Evolutionary conservation across 1,284 basidiomycete genomes (phyloP).

Genomic region (Ganoderma boninense): DNA sequence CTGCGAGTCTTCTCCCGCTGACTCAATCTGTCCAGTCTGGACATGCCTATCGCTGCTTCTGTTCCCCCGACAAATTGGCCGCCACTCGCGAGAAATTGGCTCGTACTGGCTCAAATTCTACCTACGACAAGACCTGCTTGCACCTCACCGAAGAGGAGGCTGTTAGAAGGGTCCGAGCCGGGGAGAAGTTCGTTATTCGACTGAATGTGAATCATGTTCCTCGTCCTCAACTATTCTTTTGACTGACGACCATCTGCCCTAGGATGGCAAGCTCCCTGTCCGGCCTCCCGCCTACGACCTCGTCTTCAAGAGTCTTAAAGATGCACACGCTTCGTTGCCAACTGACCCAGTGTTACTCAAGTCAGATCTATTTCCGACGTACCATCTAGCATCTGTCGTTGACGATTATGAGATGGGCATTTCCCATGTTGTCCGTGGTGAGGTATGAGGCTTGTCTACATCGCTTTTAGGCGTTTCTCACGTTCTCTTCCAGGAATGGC

Average conservation of each 20-base stretch:
- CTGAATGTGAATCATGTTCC: slow-evolving; percentile 71
- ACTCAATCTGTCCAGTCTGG: slow-evolving; percentile 62
- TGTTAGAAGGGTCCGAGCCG: slow-evolving; percentile 73
- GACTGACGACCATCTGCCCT: slow-evolving; percentile 29
- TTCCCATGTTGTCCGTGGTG: slow-evolving; percentile 94
- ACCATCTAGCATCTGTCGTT: slow-evolving; percentile 95
- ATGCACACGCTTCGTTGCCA: slow-evolving; percentile 77
- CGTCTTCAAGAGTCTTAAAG: slow-evolving; percentile 79
- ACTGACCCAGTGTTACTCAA: slow-evolving; percentile 96
- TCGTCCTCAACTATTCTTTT: background rate
- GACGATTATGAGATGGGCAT: slow-evolving; percentile 98
- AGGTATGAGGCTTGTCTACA: slow-evolving; percentile 55
- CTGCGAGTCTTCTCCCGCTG: background rate
- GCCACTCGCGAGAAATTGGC: slow-evolving; percentile 75
- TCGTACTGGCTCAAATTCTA: slow-evolving; percentile 74
- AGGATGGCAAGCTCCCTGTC: slow-evolving; percentile 64
- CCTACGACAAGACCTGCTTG: slow-evolving; percentile 89
- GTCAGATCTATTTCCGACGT: slow-evolving; percentile 93
- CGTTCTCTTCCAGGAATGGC: slow-evolving; percentile 83
- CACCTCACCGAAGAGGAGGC: slow-evolving; percentile 89
- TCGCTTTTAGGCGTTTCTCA: background rate
- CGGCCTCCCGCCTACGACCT: slow-evolving; percentile 66
- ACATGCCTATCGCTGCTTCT: slow-evolving; percentile 96
- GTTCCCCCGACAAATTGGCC: slow-evolving; percentile 73
- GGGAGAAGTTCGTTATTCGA: slow-evolving; percentile 85